Percentiles rank a stretch among this genome's conserved stretches.
Conservation (phyloP, 306 rosid species). For the Prunus mume region DNA sequence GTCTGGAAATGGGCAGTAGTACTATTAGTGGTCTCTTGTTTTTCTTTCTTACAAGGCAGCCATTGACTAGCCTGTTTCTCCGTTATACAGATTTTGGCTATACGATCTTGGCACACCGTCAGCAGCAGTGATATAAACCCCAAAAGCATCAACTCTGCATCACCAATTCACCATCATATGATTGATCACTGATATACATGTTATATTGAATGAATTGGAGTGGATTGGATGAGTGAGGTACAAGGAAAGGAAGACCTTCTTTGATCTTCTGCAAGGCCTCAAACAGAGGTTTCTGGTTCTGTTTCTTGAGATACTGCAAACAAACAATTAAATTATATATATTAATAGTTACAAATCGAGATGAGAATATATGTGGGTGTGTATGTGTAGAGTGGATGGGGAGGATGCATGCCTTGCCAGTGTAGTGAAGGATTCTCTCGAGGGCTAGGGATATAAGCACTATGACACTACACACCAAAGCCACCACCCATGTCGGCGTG, state of each 20-base stretch:
- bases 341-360: too few species aligned
- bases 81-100: slow-evolving; percentile 26
- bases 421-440: slow-evolving; percentile 25
- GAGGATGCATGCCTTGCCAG: slow-evolving; percentile 28
- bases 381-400: too few species aligned
- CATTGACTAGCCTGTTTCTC: slow-evolving; percentile 21
- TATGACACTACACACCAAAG: slow-evolving; percentile 30
- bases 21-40: background rate
- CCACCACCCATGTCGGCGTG: slow-evolving; percentile 43
- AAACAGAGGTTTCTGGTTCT: slow-evolving; percentile 36
- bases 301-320: slow-evolving; percentile 31
- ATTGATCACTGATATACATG: background rate
- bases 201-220: background rate
- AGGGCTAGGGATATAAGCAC: slow-evolving; percentile 29
- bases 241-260: slow-evolving; percentile 24
- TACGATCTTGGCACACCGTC: slow-evolving; percentile 25
- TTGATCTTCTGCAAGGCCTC: slow-evolving; percentile 39
- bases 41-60: slow-evolving; percentile 27
- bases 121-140: slow-evolving; percentile 39
- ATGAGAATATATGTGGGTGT: too few species aligned
- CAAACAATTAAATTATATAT: background rate
- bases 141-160: slow-evolving; percentile 38
- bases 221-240: too few species aligned
- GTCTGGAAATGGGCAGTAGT: slow-evolving; percentile 25
- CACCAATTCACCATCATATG: background rate